phyloP scores from a whole-genome alignment of 1,284 basidiomycete species.

The Cystobasidium slooffiae region DNA sequence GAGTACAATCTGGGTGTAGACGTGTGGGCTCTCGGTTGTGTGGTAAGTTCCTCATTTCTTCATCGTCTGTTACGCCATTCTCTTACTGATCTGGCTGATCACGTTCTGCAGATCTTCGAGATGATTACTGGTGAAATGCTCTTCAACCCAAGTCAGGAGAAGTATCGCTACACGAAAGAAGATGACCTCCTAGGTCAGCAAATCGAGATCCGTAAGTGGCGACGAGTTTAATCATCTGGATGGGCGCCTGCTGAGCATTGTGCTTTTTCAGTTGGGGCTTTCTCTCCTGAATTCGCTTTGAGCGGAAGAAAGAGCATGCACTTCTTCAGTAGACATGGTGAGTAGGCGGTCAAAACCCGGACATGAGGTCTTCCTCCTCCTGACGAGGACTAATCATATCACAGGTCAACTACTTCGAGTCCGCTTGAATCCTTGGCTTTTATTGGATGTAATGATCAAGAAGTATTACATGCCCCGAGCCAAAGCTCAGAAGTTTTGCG shows the following conservation, averaged over 20 bases:
- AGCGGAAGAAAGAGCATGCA: constrained; percentile 31
- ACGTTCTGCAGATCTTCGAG: constrained; percentile 30
- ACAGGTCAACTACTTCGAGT: constrained; percentile 12
- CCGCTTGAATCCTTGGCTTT: constrained; percentile 24
- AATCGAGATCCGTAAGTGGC: constrained; percentile 32
- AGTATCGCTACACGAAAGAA: constrained; percentile 27
- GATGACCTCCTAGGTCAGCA: constrained; percentile 43
- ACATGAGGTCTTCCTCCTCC: not conserved
- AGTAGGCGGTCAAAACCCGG: not conserved
- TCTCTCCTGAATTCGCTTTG: constrained; percentile 11
- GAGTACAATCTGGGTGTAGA: constrained; percentile 33
- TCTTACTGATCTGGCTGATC: not conserved
- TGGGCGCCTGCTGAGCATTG: too few relatives aligned
- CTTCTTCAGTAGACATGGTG: constrained; percentile 23
- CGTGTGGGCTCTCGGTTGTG: constrained; percentile 35
- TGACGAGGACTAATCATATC: not conserved
- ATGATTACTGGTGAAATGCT: constrained; percentile 41
- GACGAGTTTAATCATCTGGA: too few relatives aligned
- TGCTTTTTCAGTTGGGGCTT: constrained; percentile 18
- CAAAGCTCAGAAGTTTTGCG: constrained; percentile 18
- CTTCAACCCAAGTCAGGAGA: constrained; percentile 31
- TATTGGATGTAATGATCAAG: constrained; percentile 32
- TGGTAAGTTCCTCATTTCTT: constrained; percentile 10
- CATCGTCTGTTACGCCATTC: not conserved
- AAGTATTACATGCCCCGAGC: constrained; percentile 39